Evolutionary conservation across 805 yeast species (phyloP).

Genomic region (Candida arabinofermentans): DNA sequence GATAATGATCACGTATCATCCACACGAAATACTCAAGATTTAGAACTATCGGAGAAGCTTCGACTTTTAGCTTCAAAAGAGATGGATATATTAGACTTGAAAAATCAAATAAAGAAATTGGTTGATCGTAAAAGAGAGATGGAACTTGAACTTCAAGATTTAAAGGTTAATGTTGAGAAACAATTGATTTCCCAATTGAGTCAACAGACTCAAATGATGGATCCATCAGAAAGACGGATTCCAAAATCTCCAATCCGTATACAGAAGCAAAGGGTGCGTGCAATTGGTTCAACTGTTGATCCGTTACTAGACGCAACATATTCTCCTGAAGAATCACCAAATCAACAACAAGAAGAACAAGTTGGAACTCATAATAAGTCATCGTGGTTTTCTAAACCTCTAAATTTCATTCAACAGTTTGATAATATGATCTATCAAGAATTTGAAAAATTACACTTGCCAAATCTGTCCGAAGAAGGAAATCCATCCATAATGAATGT

Average conservation of each 20-base stretch:
- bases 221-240: slow-evolving; percentile 11
- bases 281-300: slow-evolving; percentile 14
- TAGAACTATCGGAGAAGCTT: slow-evolving; percentile 49
- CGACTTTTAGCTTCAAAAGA: slow-evolving; percentile 65
- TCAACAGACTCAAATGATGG: slow-evolving; percentile 3
- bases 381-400: slow-evolving; percentile 45
- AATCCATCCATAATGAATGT: not conserved
- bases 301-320: slow-evolving; percentile 20
- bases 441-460: slow-evolving; percentile 48
- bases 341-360: slow-evolving; percentile 1
- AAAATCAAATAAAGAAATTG: slow-evolving; percentile 48
- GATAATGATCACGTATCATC: not conserved
- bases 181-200: slow-evolving; percentile 41
- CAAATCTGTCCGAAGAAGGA: slow-evolving; percentile 25
- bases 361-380: slow-evolving; percentile 27
- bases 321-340: slow-evolving; percentile 10
- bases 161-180: slow-evolving; percentile 45
- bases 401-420: slow-evolving; percentile 60
- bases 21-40: too few relatives aligned
- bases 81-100: slow-evolving; percentile 61
- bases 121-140: slow-evolving; percentile 36
- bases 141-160: slow-evolving; percentile 45
- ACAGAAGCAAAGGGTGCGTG: slow-evolving; percentile 11
- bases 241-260: slow-evolving; percentile 20
- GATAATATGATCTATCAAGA: slow-evolving; percentile 65